Conservation (phyloP, 176 grass and related monocot species). For the Zoysia pacifica region DNA sequence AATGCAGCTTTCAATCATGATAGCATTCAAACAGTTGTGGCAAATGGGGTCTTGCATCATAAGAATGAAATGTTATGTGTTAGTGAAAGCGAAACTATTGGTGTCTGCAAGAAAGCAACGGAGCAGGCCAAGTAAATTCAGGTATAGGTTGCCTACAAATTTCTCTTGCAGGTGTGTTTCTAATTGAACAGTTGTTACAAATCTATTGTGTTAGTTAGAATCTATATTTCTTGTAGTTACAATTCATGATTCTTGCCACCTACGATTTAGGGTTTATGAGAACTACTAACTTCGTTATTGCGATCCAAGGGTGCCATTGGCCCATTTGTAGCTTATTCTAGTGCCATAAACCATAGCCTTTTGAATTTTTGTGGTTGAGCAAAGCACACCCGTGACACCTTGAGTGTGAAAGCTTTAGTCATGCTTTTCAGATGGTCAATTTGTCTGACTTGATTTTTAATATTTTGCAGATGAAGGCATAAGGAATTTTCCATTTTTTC, state of each 20-base stretch:
- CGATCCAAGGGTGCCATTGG: background rate
- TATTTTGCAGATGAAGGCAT: slow-evolving; percentile 57
- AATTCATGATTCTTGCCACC: background rate
- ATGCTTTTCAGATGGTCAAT: slow-evolving; percentile 7
- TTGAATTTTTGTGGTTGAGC: background rate
- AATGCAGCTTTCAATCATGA: slow-evolving; percentile 18
- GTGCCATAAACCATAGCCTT: background rate
- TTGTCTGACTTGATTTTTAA: slow-evolving; percentile 27
- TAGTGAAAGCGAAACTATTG: slow-evolving; percentile 38
- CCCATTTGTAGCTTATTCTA: background rate
- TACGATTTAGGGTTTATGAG: slow-evolving; percentile 9
- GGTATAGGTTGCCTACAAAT: slow-evolving; percentile 41
- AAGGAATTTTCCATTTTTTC: slow-evolving; percentile 35
- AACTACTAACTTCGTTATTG: slow-evolving; percentile 18
- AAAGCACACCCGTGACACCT: background rate
- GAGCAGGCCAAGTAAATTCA: slow-evolving; percentile 47
- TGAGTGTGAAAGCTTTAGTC: background rate
- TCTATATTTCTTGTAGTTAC: background rate
- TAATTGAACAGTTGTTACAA: background rate
- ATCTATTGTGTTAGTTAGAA: background rate
- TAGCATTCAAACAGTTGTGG: slow-evolving; percentile 9
- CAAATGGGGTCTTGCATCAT: slow-evolving; percentile 39
- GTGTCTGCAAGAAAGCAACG: slow-evolving; percentile 33
- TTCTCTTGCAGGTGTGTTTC: slow-evolving; percentile 34
- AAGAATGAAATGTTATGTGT: slow-evolving; percentile 36